A percentile compares a stretch with the other conserved stretches of the same genome.
Conservation (phyloP, 169 alveolate genomes). For the Neospora caninum region DNA sequence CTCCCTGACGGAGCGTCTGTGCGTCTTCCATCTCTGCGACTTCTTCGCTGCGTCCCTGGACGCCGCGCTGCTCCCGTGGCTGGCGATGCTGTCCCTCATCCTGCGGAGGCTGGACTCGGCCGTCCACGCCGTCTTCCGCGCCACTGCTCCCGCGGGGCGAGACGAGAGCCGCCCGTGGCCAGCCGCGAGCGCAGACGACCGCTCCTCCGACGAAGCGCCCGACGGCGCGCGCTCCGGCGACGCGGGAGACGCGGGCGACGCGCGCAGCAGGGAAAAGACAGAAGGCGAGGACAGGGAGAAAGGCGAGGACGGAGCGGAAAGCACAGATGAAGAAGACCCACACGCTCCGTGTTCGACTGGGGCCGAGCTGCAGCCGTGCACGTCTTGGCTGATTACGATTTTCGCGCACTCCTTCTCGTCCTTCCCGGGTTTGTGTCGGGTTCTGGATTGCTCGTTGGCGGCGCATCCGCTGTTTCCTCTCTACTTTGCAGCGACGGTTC, state of each 20-base stretch:
- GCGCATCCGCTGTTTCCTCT: slow-evolving; percentile 35
- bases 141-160: neutral
- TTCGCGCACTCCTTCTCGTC: slow-evolving; percentile 33
- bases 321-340: neutral
- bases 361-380: slow-evolving; percentile 12
- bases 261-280: neutral
- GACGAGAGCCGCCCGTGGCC: neutral
- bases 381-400: slow-evolving; percentile 29
- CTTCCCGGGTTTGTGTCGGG: neutral
- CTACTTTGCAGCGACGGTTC: slow-evolving; percentile 4
- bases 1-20: slow-evolving; percentile 18
- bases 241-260: neutral
- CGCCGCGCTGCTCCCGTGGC: slow-evolving; percentile 20
- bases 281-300: no score
- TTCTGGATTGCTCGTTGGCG: slow-evolving; percentile 16
- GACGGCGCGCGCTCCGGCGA: neutral
- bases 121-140: neutral
- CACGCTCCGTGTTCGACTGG: neutral
- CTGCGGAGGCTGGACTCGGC: neutral
- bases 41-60: slow-evolving; percentile 37
- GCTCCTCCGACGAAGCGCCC: neutral
- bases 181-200: neutral
- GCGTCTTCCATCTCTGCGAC: slow-evolving; percentile 17
- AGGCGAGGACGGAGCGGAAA: neutral
- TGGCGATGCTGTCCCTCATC: slow-evolving; percentile 1